Evolutionary conservation across 2,329 filamentous ascomycete genomes (phyloP), one percentile per base, ranked within the genome.

Genomic region (Metarhizium guizhouense): DNA sequence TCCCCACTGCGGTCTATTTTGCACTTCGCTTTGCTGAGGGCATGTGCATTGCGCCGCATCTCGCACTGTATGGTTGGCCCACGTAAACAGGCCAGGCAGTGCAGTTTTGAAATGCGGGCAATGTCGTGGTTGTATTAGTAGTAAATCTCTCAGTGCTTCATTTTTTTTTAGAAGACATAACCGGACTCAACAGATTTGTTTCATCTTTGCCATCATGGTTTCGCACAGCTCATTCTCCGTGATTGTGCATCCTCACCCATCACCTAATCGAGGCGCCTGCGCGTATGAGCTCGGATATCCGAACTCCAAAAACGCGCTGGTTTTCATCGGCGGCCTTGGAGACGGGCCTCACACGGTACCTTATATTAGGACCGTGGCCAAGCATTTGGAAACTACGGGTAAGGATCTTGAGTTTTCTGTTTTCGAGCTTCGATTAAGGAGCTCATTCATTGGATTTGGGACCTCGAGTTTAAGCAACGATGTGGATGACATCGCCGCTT

Each of bases 281-380:
- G 77, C 77, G 36, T 81, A 80, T 59, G 78, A 81, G 62, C 63
- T 71, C 18, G 76, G 77, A 29, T 65, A 67, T 16, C 47, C 61
- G 11, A 63, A 69, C 45, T 68, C 73, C 56, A 72, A 67, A 52
- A 83, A 88, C 68, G 84, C 83, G 3, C 69, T 90, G 54, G 69
- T 90, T 58, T 87, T 87, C 71, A 78, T 90, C 59, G 86, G 85
- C 58, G 87, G 87, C 40, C 78, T 91, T 16, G 79, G 78, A 42
- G 87, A 90, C 67, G 86, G 86, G 2, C 81, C 86, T 57, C 81
- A 87, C 59, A 84, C 83, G 0, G 77, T 87, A 8, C 72, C 76
- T 1, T 88, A 87, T 57, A 72, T 76, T 51, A 73, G 75, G 5
- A 64, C 67, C 1, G 68, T 84, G 55, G 76, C 79, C 14, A 65